Percentiles rank a stretch among this genome's conserved stretches.
phyloP scores from a whole-genome alignment of 2,329 filamentous ascomycete genomes.

The Immersiporthe knoxdaviesiana region DNA sequence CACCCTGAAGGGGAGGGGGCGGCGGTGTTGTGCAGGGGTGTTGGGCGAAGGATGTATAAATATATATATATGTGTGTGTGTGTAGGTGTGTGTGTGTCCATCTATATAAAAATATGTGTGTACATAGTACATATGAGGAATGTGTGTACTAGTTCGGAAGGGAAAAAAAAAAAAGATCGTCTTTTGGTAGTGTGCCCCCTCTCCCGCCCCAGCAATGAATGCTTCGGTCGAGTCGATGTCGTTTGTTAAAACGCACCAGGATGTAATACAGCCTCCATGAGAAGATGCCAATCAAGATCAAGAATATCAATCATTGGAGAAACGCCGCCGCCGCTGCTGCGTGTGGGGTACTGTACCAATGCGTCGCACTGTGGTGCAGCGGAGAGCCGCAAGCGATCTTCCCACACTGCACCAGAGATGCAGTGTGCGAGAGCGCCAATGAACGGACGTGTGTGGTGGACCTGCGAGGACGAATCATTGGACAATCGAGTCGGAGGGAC shows the following conservation, averaged over 20 bases:
- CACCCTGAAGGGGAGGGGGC: too few species aligned
- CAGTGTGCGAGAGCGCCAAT: neutral
- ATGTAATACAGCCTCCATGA: neutral
- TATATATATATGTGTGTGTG: too few species aligned
- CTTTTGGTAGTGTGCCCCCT: neutral
- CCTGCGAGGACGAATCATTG: neutral
- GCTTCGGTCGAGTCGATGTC: neutral
- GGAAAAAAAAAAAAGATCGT: neutral
- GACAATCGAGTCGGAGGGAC: neutral
- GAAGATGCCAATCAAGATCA: neutral
- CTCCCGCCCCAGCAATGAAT: neutral
- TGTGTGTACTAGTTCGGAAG: neutral
- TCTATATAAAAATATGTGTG: too few species aligned
- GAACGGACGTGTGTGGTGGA: neutral
- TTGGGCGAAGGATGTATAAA: neutral
- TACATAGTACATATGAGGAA: neutral
- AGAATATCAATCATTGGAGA: neutral
- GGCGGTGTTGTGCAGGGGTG: constrained; percentile 1
- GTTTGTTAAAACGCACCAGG: neutral
- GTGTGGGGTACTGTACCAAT: neutral
- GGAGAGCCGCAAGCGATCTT: neutral
- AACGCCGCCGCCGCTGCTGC: too few species aligned
- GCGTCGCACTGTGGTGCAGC: neutral
- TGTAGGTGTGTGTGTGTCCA: too few species aligned
- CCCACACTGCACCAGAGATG: neutral